Evolutionary conservation across 2,329 filamentous ascomycete species (phyloP).

Genomic region (Colletotrichum falcatum): DNA sequence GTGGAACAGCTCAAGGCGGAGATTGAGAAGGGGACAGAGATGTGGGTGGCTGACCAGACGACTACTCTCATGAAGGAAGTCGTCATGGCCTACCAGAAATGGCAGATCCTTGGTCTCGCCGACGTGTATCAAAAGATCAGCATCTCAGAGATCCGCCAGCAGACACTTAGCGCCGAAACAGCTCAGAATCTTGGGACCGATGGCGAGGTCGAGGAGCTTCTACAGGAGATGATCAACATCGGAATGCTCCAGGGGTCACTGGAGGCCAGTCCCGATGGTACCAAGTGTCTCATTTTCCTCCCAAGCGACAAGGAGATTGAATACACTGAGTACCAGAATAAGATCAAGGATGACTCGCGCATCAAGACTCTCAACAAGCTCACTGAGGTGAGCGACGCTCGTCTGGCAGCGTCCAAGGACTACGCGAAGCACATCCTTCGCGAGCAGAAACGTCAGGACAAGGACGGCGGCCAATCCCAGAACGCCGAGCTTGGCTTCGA

Average conservation of each 20-base stretch:
- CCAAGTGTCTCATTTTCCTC: slow-evolving; percentile 65
- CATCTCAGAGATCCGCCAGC: slow-evolving; percentile 62
- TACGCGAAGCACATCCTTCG: slow-evolving; percentile 62
- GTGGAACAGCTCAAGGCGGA: slow-evolving; percentile 73
- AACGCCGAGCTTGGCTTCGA: slow-evolving; percentile 57
- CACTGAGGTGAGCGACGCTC: slow-evolving; percentile 65
- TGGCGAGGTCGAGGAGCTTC: slow-evolving; percentile 58
- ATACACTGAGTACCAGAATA: slow-evolving; percentile 63
- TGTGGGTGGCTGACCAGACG: slow-evolving; percentile 82
- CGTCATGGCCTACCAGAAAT: slow-evolving; percentile 77
- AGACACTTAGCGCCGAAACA: slow-evolving; percentile 67
- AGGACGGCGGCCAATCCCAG: slow-evolving; percentile 51
- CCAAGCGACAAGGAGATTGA: slow-evolving; percentile 56
- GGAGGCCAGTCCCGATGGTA: slow-evolving; percentile 57
- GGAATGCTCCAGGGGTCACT: slow-evolving; percentile 66
- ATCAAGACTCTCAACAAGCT: slow-evolving; percentile 60
- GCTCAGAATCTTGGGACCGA: slow-evolving; percentile 57
- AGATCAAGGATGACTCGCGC: slow-evolving; percentile 57
- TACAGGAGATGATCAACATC: slow-evolving; percentile 67
- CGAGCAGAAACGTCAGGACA: slow-evolving; percentile 61
- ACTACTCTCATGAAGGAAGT: slow-evolving; percentile 77
- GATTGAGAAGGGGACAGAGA: slow-evolving; percentile 64
- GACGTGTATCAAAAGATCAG: slow-evolving; percentile 75
- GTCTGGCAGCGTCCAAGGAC: slow-evolving; percentile 66
- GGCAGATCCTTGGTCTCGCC: slow-evolving; percentile 79